Base-by-base conservation (phyloP, 306 rosid genomes). In the Lupinus albus region DNA sequence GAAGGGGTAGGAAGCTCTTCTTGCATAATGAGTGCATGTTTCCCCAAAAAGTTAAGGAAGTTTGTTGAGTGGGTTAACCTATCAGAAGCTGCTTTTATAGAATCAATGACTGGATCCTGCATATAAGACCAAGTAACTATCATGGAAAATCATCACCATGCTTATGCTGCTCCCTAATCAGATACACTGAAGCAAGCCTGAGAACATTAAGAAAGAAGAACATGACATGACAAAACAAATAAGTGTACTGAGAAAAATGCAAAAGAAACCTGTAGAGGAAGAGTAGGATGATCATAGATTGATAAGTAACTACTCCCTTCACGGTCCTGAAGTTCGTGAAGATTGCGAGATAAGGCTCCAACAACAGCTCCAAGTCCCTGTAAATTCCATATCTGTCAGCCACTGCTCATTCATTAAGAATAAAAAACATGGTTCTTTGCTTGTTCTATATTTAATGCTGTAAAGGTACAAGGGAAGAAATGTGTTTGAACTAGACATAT, bases 291-390 rank as follows among this genome's bases (percentile, higher is more conserved):
- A 80, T 94, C 99, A 68, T 94, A 94, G 74, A 94, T 87, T 50
- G 99, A 94, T 66, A 88, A 83, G 85, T 88, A 88, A 76, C 99
- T 94, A 77, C 99, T 94, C 77, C 99, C 99, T 47, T 91, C 97
- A 65, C 95, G 92, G 62, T 88, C 95, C 79, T 94, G 97, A 75
- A 94, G 99, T 69, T 87, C 97, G 63, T 91, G 99, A 80, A 94
- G 94, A 82, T 94, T 94, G 50, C 99, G 97, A 17, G 99, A 91
- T 78, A 94, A 21, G 71, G 99, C 96, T 81, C 99, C 99, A 62
- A 88, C 99, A 73, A 94, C 99, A 72, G 99, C 99, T 70, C 97
- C 92, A 45, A 94, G 14, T 45, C 97, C 99, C 99, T 94, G 79
- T 64, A 79, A 60, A 64, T 10, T 78, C 45, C 68, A 81, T 16